These are phyloP conservation scores for Platanthera zijinensis DNA, from an alignment of 106 monocot species.

Conservation along the genomic window DNA sequence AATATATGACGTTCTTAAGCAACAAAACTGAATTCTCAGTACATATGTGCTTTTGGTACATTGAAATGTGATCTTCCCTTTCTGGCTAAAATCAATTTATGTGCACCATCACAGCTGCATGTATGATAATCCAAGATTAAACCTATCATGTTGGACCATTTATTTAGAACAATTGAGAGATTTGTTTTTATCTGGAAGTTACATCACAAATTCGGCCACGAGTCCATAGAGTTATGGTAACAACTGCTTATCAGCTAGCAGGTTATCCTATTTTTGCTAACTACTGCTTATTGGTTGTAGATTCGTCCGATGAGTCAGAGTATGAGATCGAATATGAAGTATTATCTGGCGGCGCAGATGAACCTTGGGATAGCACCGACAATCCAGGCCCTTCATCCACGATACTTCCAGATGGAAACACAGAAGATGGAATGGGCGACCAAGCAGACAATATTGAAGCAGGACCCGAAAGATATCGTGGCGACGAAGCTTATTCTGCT, in stretches of 20 bases:
- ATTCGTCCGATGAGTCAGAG: constrained; percentile 72
- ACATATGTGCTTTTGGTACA: background rate
- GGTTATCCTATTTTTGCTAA: background rate
- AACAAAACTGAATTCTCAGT: background rate
- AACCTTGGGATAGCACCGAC: constrained; percentile 29
- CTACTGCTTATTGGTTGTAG: constrained; percentile 20
- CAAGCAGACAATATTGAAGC: background rate
- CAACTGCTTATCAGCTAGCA: too few relatives aligned
- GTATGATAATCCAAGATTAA: too few relatives aligned
- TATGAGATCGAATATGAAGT: constrained; percentile 79
- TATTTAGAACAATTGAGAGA: too few relatives aligned
- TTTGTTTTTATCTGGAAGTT: too few relatives aligned
- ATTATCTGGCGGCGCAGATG: constrained; percentile 65
- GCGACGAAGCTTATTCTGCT: background rate
- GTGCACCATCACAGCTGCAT: too few relatives aligned
- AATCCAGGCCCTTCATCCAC: constrained; percentile 16
- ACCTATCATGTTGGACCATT: too few relatives aligned
- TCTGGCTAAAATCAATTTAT: background rate
- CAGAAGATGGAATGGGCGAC: constrained; percentile 6
- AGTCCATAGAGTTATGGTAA: too few relatives aligned
- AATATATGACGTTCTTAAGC: background rate
- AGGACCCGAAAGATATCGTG: background rate
- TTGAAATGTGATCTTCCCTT: background rate
- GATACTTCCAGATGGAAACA: constrained; percentile 4
- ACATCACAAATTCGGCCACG: too few relatives aligned